Evolutionary conservation across 352 stramenopile genomes (phyloP).

Genomic region (Pythium sukuiense): DNA sequence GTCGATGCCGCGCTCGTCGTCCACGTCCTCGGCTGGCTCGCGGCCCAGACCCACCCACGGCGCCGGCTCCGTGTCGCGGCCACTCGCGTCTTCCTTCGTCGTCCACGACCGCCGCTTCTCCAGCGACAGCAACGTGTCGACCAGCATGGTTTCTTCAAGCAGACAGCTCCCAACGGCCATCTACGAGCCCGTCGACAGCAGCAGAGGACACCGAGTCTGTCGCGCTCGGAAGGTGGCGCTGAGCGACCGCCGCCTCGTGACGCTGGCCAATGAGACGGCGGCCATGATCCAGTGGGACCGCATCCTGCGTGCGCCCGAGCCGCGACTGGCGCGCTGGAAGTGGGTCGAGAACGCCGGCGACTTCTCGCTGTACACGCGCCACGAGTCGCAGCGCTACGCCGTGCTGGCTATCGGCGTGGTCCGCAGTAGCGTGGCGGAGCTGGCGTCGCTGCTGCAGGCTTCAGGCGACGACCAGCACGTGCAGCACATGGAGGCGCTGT

Average conservation of each 20-base stretch:
- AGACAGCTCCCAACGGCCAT: neutral
- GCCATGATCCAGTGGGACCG: constrained; percentile 27
- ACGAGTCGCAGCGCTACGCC: constrained; percentile 22
- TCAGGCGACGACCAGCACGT: constrained; percentile 15
- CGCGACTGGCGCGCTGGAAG: constrained; percentile 17
- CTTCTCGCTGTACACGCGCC: constrained; percentile 24
- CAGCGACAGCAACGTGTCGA: constrained; percentile 17
- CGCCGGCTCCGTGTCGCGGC: constrained; percentile 2
- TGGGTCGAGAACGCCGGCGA: constrained; percentile 18
- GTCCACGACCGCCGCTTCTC: constrained; percentile 14
- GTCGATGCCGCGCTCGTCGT: constrained; percentile 11
- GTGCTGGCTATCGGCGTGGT: constrained; percentile 26
- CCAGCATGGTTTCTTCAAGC: constrained; percentile 6
- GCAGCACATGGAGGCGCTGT: constrained; percentile 25
- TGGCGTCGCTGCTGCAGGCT: constrained; percentile 14
- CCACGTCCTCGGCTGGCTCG: neutral
- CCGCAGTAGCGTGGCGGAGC: constrained; percentile 9
- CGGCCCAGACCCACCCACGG: neutral
- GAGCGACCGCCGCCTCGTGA: constrained; percentile 21
- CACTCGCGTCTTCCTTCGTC: constrained; percentile 9
- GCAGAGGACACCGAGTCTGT: neutral
- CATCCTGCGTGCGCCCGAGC: constrained; percentile 19
- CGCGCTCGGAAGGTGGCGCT: constrained; percentile 13
- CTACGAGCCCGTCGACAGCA: constrained; percentile 7
- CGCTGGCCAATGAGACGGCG: constrained; percentile 24